These are phyloP conservation scores for Sambucus nigra DNA, from an alignment of 129 eudicot genomes.

Conservation along the genomic window DNA sequence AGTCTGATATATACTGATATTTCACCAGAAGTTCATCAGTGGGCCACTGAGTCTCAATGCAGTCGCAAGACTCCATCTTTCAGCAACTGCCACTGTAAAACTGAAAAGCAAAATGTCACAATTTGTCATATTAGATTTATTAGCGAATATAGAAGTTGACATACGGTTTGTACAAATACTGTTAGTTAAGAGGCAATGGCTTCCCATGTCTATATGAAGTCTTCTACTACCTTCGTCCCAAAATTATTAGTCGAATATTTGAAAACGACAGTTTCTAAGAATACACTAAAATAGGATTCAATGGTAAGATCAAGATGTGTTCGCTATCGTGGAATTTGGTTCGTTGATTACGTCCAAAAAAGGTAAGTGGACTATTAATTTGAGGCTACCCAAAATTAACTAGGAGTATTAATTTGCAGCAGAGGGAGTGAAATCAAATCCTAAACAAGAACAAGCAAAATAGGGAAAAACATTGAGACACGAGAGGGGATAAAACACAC, in stretches of 20 bases:
- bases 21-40: constrained; percentile 48
- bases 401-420: no score
- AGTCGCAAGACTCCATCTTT: constrained; percentile 53
- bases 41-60: constrained; percentile 51
- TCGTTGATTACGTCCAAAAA: no score
- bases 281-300: no score
- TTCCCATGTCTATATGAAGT: neutral
- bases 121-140: neutral
- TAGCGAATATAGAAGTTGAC: neutral
- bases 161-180: neutral
- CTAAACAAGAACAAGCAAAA: neutral
- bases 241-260: no score
- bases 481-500: neutral
- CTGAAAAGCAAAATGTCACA: constrained; percentile 18
- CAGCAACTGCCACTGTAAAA: constrained; percentile 16
- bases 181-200: neutral
- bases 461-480: neutral
- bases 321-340: no score
- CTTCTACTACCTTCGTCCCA: no score
- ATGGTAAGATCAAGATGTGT: no score
- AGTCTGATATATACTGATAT: constrained; percentile 54
- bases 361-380: no score
- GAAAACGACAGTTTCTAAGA: no score
- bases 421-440: neutral
- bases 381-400: no score